These are phyloP conservation scores for Pulchroboletus neoregius DNA, from an alignment of 1,284 basidiomycete genomes.

Conservation along the genomic window DNA sequence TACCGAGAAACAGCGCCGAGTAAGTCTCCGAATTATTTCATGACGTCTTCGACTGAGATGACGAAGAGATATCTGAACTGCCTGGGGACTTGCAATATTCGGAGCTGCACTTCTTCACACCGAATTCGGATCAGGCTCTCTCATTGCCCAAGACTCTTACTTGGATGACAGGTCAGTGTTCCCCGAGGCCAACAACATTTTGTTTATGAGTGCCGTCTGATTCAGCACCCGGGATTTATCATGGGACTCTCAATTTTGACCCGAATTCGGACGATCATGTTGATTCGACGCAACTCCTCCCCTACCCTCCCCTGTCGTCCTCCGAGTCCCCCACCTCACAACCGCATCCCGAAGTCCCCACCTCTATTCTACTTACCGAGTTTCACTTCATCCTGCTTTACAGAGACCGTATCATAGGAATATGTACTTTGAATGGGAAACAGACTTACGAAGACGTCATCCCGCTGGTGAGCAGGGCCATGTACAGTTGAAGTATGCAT, in stretches of 20 bases:
- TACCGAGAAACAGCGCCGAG: conserved; percentile 78
- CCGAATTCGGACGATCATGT: conserved; percentile 71
- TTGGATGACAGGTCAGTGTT: conserved; percentile 79
- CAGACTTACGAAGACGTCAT: conserved; percentile 82
- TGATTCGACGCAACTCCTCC: conserved; percentile 68
- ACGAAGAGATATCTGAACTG: conserved; percentile 78
- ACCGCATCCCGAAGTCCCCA: conserved; percentile 43
- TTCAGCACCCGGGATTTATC: conserved; percentile 79
- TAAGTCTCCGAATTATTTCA: conserved; percentile 39
- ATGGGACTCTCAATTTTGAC: conserved; percentile 71
- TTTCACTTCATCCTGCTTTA: conserved; percentile 93
- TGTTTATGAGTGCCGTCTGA: conserved; percentile 7
- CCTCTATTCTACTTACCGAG: conserved; percentile 83
- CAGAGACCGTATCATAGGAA: conserved; percentile 71
- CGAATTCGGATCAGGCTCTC: conserved; percentile 63
- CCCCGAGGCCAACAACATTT: not conserved
- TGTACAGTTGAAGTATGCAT: not conserved
- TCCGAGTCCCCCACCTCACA: conserved; percentile 24
- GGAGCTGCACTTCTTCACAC: conserved; percentile 74
- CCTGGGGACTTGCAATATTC: conserved; percentile 73
- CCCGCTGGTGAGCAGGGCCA: conserved; percentile 58
- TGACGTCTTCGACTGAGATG: conserved; percentile 21
- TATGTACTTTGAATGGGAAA: conserved; percentile 80
- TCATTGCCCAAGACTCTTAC: conserved; percentile 69
- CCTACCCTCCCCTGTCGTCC: conserved; percentile 51